Evolutionary conservation across 2,329 filamentous ascomycete species (phyloP), one percentile per base, ranked within the genome.

Genomic region (Immersiporthe knoxdaviesiana): DNA sequence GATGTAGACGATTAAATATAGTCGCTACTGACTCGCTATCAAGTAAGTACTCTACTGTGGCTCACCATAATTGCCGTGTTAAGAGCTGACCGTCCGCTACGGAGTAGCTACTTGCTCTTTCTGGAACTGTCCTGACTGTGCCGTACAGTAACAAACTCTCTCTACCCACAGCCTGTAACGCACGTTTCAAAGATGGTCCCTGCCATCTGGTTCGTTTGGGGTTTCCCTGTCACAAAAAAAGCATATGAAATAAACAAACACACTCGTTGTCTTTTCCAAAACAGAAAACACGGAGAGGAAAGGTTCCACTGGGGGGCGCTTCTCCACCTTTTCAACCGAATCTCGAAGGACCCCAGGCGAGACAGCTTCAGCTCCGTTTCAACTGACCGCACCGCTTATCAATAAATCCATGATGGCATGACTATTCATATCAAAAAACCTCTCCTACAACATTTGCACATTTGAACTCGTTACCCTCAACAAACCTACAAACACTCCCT

Each of bases 401-500:
- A 35, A 35, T 35, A 56, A 32, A 18, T 56, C 52, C 24, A 56
- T 56, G 24, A 56, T 56, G 27, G 52, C 52, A 56, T 56, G 52
- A 56, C 52, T 47, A 10, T 8, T 21, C 44, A 47, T 7, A 47
- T 11, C 2, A 3, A 32, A 2, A 56, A 14, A 14, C 12, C n/a
- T n/a, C n/a, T n/a, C 4, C 14, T 3, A 8, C 2, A 12, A 32
- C 35, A 35, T 35, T 18, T 56, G 6, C 12, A 18, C 4, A 18
- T 5, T 32, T 12, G 14, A 14, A 2, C 4, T 30, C 16, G 2
- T 35, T 3, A 16, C 27, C 14, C n/a, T n/a, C 52, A 32, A 56
- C 5, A 10, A 30, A 30, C 14, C 52, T 30, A 56, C 12, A 32
- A 56, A 56, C 12, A 56, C 14, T 54, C 24, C 2, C 37, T 16